Conservation (phyloP, 1,139 yeast genomes). For the Kazachstania sp. region DNA sequence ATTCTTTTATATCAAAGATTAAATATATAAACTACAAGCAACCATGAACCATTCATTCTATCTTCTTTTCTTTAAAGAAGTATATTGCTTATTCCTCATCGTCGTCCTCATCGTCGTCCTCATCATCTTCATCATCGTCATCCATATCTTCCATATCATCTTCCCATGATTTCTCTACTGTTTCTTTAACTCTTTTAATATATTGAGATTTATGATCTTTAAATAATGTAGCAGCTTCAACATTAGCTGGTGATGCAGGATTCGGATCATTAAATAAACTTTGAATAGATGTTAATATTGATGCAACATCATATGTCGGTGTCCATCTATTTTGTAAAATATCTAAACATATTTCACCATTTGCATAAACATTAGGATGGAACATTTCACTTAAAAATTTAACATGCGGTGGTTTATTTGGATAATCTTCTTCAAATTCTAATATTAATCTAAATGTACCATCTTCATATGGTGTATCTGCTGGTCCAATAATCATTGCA, state of each 20-base stretch:
- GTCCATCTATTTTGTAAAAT: conserved; percentile 97
- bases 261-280: conserved; percentile 91
- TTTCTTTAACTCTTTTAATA: conserved; percentile 81
- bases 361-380: conserved; percentile 94
- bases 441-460: conserved; percentile 85
- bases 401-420: conserved; percentile 92
- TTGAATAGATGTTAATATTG: conserved; percentile 78
- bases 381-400: conserved; percentile 91
- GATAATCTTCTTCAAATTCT: conserved; percentile 94
- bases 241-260: conserved; percentile 94
- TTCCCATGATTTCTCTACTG: conserved; percentile 89
- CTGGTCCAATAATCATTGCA: conserved; percentile 96
- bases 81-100: neutral
- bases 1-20: too few species aligned
- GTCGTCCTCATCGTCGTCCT: conserved; percentile 32
- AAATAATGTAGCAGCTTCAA: conserved; percentile 92
- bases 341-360: conserved; percentile 92
- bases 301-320: conserved; percentile 97
- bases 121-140: conserved; percentile 55
- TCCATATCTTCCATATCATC: conserved; percentile 64
- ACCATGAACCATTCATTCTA: too few species aligned
- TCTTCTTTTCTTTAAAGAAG: neutral
- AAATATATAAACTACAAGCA: too few species aligned
- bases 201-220: conserved; percentile 93
- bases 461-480: conserved; percentile 96